Base-by-base conservation (phyloP, 2,329 filamentous ascomycete species). In the Fusarium sp. region DNA sequence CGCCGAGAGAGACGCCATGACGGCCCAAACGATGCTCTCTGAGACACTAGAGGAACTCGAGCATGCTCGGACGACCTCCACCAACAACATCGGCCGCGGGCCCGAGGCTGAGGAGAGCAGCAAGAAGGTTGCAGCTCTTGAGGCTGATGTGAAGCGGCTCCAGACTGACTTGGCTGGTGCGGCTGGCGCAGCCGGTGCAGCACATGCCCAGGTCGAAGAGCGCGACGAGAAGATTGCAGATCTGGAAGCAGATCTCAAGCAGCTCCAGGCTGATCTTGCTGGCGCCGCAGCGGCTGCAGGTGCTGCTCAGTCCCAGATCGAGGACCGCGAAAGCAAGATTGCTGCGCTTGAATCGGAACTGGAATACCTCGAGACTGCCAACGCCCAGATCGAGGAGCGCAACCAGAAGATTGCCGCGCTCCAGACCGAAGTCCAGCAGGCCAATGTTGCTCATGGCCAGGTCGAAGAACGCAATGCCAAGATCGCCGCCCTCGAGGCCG, bases 1-100 rank as follows among this genome's bases (percentile, higher is more conserved):
- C 33, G 82, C 83, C 7, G 84, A 85, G 65, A 81, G 81, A 67
- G 83, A 85, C 29, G 80, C 79, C 42, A 79, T 76, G 68, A 80
- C 80, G 16, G 81, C 84, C 2, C 87, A 89, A 67, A 81, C 82
- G n/a, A 85, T 89, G 81, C 84, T 90, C 8, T 84, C 85, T 0
- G 82, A 85, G 45, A 83, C 85, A 1, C 79, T 89, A 18, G 79
- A 84, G 61, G 86, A 90, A 63, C 83, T 89, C 10, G 86, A 89
- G 71, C 73, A 80, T 56, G 79, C 80, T 13, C 79, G 79, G 14
- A 57, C 13, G 13, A 69, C 73, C 2, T 74, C 75, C 3, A 76
- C 75, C 3, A 74, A 66, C 16, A 74, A 77, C 7, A 70, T 78
- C 29, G 79, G 73, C 7, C 54, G 74, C 9, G 40, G 40, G 20